A percentile compares a stretch with the other conserved stretches of the same genome.
These are phyloP conservation scores for Nicotiana noctiflora DNA, from an alignment of 257 asterid genomes.

Conservation along the genomic window DNA sequence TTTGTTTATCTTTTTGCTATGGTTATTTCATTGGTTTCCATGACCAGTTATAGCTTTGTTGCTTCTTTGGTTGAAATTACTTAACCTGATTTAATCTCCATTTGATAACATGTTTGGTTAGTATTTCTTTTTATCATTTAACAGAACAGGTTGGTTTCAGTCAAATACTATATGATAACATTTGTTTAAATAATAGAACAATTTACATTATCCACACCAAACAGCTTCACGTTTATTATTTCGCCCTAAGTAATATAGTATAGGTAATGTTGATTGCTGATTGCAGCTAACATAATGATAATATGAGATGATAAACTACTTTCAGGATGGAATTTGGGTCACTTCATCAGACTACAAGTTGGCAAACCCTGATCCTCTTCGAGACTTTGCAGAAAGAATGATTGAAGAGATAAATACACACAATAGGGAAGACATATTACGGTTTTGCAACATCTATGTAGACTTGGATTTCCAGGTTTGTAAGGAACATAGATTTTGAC, in stretches of 20 bases:
- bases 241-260: not conserved
- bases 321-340: constrained; percentile 80
- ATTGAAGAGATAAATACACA: constrained; percentile 69
- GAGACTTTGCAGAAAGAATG: constrained; percentile 72
- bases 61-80: not conserved
- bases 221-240: not conserved
- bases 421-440: constrained; percentile 61
- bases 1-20: constrained; percentile 23
- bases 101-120: not conserved
- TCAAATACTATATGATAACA: not conserved
- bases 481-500: not conserved
- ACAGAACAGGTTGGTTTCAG: not conserved
- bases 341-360: constrained; percentile 53
- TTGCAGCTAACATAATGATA: not conserved
- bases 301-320: constrained; percentile 3
- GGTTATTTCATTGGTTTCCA: constrained; percentile 7
- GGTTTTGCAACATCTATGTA: constrained; percentile 76
- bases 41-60: not conserved
- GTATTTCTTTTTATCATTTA: not conserved
- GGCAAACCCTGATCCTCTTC: constrained; percentile 90
- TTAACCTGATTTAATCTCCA: not conserved
- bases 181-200: not conserved
- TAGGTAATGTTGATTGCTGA: not conserved
- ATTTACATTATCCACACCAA: not conserved
- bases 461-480: constrained; percentile 81